Conservation (phyloP, 2,329 filamentous ascomycete genomes). For the Geosmithia putterillii region DNA sequence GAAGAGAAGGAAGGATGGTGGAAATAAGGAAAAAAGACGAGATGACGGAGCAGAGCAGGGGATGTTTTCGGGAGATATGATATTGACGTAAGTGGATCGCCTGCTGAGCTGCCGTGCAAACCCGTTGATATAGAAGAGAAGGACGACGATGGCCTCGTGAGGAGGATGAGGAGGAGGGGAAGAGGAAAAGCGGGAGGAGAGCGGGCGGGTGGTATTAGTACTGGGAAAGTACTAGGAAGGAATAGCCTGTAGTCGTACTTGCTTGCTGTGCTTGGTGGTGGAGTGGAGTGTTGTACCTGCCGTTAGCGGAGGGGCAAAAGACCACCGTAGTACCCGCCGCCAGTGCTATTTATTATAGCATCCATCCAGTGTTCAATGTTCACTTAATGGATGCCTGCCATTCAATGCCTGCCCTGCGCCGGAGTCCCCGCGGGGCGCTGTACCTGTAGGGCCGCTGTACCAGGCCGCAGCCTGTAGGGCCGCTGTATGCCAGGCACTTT, state of each 20-base stretch:
- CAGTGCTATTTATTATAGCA: no score
- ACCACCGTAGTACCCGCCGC: slow-evolving; percentile 5
- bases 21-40: slow-evolving; percentile 29
- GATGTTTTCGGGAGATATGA: slow-evolving; percentile 11
- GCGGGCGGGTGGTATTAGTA: slow-evolving; percentile 15
- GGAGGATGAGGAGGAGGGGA: slow-evolving; percentile 27
- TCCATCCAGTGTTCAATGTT: no score
- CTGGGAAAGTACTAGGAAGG: neutral
- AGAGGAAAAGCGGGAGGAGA: slow-evolving; percentile 30
- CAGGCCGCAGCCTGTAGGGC: no score
- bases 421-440: no score
- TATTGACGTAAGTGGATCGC: slow-evolving; percentile 26
- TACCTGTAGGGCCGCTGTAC: neutral
- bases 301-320: slow-evolving; percentile 19
- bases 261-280: no score
- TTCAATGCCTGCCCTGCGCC: no score
- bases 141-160: slow-evolving; percentile 44
- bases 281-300: no score
- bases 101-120: slow-evolving; percentile 45
- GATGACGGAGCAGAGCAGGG: slow-evolving; percentile 39
- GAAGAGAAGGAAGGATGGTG: slow-evolving; percentile 11
- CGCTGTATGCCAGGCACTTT: no score
- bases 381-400: no score
- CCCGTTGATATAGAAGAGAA: slow-evolving; percentile 35
- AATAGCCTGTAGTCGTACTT: neutral